Evolutionary conservation across 2,329 filamentous ascomycete species (phyloP), one percentile per base, ranked within the genome.

Genomic region (Talaromyces marneffei): DNA sequence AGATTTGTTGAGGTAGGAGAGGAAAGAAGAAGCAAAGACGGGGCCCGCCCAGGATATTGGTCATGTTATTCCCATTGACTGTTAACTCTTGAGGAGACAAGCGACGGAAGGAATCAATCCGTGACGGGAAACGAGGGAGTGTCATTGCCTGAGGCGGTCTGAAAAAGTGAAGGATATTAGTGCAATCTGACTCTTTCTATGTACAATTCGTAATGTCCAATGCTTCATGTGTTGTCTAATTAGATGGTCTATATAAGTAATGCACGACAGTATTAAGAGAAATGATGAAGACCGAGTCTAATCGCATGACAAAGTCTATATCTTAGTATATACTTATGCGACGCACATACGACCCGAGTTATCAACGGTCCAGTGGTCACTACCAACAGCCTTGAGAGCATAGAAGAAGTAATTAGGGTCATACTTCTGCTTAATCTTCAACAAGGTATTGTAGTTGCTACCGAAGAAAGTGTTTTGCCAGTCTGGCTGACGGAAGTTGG

Each of bases 361-460:
- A 42, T 50, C 57, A 8, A 59, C 57, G 42, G n/a, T 23, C 57
- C 57, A 59, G 9, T 59, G 53, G 14, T 59, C 57, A 33, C 46
- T 59, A 6, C 57, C 57, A 3, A 59, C 57, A 23, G 39, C 46
- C 46, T 60, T 60, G 48, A 52, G 46, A 16, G 50, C 57, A 23
- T 60, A 60, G 29, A 60, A 60, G 12, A 60, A 53, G 20, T 40
- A 23, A 31, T 60, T 7, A 10, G 70, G 68, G 61, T 73, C 71
- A 62, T 68, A 72, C 16, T 65, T 63, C 7, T 65, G 52, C 66
- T 72, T 72, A 29, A 72, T 52, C 44, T 65, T 35, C 58, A 68
- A 48, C 39, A 73, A 59, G 31, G 62, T 57, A 1, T 54, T 57
- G 60, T 72, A 72, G 44, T 70, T 67, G n/a, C 61, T 48, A 5